Percentiles rank a stretch among this genome's conserved stretches.
phyloP scores from a whole-genome alignment of 176 grass and related monocot species.

The Rhipidocladum racemiflorum region DNA sequence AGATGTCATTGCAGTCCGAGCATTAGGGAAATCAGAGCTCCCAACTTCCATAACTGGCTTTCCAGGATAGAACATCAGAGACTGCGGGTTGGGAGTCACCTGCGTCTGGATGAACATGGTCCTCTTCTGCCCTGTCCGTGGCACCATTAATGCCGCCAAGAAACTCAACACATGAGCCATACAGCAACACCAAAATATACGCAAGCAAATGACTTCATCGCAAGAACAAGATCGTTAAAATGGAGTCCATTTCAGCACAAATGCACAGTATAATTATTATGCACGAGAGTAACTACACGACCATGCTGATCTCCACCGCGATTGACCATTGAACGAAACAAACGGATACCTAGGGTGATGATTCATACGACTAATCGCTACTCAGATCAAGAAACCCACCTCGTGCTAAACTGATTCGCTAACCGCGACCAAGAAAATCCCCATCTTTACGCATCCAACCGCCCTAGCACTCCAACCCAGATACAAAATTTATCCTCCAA shows the following conservation, averaged over 20 bases:
- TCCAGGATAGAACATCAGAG: conserved; percentile 95
- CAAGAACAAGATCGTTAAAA: not conserved
- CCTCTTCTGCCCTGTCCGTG: conserved; percentile 76
- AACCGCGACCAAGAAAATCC: not conserved
- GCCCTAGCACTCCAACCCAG: not conserved
- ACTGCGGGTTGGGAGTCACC: conserved; percentile 79
- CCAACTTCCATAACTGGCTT: conserved; percentile 96
- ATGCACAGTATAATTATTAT: not conserved
- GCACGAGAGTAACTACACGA: not conserved
- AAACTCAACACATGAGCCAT: not conserved
- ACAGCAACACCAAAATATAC: not conserved
- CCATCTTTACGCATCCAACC: not conserved
- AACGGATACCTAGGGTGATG: not conserved
- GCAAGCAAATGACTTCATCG: not conserved
- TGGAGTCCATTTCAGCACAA: not conserved
- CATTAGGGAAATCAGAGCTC: conserved; percentile 92
- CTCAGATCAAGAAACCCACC: not conserved
- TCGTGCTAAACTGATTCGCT: not conserved
- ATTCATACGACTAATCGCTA: not conserved
- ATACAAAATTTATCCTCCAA: not conserved
- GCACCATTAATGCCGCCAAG: not conserved
- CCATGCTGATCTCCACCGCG: not conserved
- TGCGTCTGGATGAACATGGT: conserved; percentile 98
- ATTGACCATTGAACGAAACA: not conserved
- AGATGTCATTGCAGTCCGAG: conserved; percentile 67